Conservation (phyloP, 768 basidiomycete genomes). For the Coprinopsis marcescibilis region DNA sequence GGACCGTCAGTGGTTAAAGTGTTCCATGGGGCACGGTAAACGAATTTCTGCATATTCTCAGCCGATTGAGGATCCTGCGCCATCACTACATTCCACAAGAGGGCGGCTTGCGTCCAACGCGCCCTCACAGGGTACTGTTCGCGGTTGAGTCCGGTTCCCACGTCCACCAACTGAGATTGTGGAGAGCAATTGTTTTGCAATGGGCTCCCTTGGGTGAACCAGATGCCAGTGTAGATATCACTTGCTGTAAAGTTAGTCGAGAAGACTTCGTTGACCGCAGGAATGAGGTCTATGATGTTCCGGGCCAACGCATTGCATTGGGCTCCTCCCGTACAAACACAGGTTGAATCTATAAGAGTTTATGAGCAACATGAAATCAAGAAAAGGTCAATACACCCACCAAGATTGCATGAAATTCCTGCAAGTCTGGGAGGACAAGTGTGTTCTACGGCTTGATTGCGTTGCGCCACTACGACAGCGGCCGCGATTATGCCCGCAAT, state of each 20-base stretch:
- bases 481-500: constrained; percentile 38
- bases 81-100: constrained; percentile 55
- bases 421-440: constrained; percentile 38
- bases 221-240: constrained; percentile 44
- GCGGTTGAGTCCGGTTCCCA: constrained; percentile 38
- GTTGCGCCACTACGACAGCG: constrained; percentile 37
- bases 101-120: constrained; percentile 50
- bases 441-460: constrained; percentile 17
- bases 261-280: constrained; percentile 44
- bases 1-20: constrained; percentile 38
- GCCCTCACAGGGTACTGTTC: constrained; percentile 42
- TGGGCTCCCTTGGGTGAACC: constrained; percentile 41
- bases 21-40: constrained; percentile 44
- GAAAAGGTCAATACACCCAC: constrained; percentile 30
- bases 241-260: constrained; percentile 36
- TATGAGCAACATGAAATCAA: neutral
- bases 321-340: constrained; percentile 47
- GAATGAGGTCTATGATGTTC: constrained; percentile 43
- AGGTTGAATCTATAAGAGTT: constrained; percentile 47
- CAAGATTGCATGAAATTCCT: constrained; percentile 49
- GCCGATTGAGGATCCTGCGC: constrained; percentile 40
- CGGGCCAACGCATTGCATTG: constrained; percentile 51
- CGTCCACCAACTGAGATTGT: constrained; percentile 52
- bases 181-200: constrained; percentile 41
- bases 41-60: constrained; percentile 38